A percentile compares a stretch with the other conserved stretches of the same genome.
Evolutionary conservation across 164 flowering plant species (phyloP).

Genomic region (Paratinospora sagittata): DNA sequence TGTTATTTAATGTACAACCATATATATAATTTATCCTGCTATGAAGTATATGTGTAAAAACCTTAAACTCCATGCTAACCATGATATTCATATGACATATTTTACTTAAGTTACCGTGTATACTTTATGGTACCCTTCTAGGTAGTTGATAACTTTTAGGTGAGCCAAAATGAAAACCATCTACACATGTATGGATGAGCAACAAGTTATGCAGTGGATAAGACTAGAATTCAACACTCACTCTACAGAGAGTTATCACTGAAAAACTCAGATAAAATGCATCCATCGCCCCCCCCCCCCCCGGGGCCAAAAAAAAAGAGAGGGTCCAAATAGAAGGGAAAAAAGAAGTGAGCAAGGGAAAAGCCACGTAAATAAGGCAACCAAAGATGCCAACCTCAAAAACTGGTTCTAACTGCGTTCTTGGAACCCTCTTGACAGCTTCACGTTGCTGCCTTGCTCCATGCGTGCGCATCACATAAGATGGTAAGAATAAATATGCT

Average conservation of each 20-base stretch:
- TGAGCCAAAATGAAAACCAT: background rate
- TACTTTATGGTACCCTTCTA: background rate
- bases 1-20: too few relatives aligned
- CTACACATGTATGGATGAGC: background rate
- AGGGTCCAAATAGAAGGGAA: too few relatives aligned
- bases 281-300: too few relatives aligned
- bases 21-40: too few relatives aligned
- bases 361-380: background rate
- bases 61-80: too few relatives aligned
- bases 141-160: background rate
- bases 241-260: too few relatives aligned
- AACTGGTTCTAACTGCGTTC: conserved; percentile 49
- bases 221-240: too few relatives aligned
- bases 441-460: conserved; percentile 87
- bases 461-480: conserved; percentile 90
- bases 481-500: conserved; percentile 78
- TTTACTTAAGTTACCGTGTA: too few relatives aligned
- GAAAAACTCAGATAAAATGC: too few relatives aligned
- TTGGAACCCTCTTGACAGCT: conserved; percentile 55
- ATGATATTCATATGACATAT: too few relatives aligned
- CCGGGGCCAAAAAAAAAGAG: background rate
- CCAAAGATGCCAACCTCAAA: conserved; percentile 56
- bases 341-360: background rate
- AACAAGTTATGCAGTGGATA: too few relatives aligned
- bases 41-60: too few relatives aligned